Evolutionary conservation across 208 protist genomes (phyloP).

Genomic region (Acanthamoeba royreba): DNA sequence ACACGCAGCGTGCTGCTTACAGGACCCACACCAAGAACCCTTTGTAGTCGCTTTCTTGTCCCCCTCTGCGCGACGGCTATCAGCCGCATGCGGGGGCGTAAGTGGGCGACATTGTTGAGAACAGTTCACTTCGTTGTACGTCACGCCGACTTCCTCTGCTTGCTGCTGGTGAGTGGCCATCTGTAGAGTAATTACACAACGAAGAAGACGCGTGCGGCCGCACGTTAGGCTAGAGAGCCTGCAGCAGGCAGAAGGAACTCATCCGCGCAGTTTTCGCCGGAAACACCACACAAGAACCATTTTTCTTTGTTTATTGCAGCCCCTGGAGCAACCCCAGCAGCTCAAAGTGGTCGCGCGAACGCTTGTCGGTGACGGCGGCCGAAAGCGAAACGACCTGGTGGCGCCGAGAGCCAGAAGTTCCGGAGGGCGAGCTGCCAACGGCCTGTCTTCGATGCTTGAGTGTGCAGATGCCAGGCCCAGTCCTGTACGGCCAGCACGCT

Average conservation of each 20-base stretch:
- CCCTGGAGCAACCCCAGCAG: background rate
- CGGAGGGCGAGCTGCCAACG: background rate
- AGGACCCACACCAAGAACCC: too few relatives aligned
- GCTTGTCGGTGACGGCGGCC: background rate
- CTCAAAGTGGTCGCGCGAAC: background rate
- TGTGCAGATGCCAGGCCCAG: background rate
- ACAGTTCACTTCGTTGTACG: constrained; percentile 2
- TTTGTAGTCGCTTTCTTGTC: background rate
- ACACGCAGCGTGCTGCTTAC: too few relatives aligned
- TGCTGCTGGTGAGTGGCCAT: too few relatives aligned
- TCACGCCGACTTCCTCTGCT: too few relatives aligned
- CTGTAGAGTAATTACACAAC: too few relatives aligned
- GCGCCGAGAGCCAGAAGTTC: background rate
- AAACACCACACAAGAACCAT: too few relatives aligned
- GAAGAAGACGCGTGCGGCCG: too few relatives aligned
- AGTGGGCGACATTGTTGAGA: background rate
- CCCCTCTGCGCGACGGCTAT: background rate
- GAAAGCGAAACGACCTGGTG: background rate
- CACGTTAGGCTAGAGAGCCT: too few relatives aligned
- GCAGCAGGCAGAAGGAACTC: too few relatives aligned
- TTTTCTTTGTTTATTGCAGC: too few relatives aligned
- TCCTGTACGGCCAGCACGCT: background rate
- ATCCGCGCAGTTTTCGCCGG: too few relatives aligned
- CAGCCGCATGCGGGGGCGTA: background rate
- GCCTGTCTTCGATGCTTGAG: background rate